Evolutionary conservation across 2,329 filamentous ascomycete species (phyloP).

Genomic region (Hymenoscyphus albidus): DNA sequence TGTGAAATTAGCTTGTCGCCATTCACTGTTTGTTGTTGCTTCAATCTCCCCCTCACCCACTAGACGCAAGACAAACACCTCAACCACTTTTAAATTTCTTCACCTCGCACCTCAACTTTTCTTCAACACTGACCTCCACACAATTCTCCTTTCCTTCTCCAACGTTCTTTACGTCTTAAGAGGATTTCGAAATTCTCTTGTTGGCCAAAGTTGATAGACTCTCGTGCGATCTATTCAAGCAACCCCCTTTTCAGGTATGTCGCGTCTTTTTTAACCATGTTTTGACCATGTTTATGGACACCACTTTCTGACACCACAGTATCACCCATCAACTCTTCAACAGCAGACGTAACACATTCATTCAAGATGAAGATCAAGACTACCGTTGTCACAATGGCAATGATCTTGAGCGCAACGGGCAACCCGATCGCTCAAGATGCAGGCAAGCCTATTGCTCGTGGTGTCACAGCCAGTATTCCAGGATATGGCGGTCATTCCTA

Average conservation of each 20-base stretch:
- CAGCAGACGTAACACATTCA: not conserved
- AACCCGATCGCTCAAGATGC: not conserved
- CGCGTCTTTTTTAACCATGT: not conserved
- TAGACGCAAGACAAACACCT: not conserved
- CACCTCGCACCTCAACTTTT: not conserved
- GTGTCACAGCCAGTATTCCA: not conserved
- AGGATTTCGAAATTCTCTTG: constrained; percentile 8
- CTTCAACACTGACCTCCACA: not conserved
- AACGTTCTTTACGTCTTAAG: constrained; percentile 10
- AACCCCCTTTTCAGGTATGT: not conserved
- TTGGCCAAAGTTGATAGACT: not conserved
- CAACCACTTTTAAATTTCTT: constrained; percentile 1
- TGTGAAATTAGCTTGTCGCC: not conserved
- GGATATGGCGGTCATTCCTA: not conserved
- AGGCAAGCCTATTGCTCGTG: not conserved
- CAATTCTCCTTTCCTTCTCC: not conserved
- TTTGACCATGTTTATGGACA: not conserved
- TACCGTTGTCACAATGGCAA: not conserved
- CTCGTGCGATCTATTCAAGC: not conserved
- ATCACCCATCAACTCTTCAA: not conserved
- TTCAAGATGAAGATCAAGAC: constrained; percentile 3
- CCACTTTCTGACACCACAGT: not conserved
- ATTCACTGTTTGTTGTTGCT: constrained; percentile 6
- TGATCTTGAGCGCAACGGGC: constrained; percentile 1
- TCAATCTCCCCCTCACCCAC: not conserved